These are phyloP conservation scores for Diplodia intermedia DNA, from an alignment of 2,329 filamentous ascomycete species.

Conservation along the genomic window DNA sequence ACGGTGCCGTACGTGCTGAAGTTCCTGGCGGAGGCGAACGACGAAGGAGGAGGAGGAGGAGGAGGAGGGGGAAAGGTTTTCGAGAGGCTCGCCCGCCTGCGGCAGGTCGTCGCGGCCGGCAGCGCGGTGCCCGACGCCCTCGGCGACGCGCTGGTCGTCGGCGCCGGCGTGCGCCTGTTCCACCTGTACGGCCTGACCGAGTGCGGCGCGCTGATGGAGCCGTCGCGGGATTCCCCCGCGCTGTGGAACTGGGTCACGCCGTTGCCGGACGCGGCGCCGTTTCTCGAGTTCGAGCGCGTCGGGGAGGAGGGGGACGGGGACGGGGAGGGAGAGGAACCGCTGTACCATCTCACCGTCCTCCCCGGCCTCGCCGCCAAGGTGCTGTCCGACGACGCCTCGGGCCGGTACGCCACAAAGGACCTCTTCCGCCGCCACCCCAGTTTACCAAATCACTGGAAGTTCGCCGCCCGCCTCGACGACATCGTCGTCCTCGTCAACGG, in stretches of 20 bases:
- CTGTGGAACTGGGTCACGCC: constrained; percentile 66
- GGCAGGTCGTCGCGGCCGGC: constrained; percentile 65
- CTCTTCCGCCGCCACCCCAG: constrained; percentile 11
- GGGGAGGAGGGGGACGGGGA: background rate
- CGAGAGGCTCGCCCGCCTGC: constrained; percentile 53
- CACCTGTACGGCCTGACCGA: constrained; percentile 61
- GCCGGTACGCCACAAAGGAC: constrained; percentile 55
- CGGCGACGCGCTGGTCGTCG: constrained; percentile 55
- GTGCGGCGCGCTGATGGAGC: constrained; percentile 68
- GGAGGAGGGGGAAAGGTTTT: constrained; percentile 38
- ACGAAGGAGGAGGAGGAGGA: constrained; percentile 51
- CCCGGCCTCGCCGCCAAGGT: constrained; percentile 42
- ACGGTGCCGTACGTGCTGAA: constrained; percentile 72
- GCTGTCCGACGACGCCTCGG: constrained; percentile 48
- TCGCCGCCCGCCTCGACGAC: background rate
- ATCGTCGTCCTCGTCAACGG: constrained; percentile 26
- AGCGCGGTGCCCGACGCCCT: constrained; percentile 66
- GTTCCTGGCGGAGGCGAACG: constrained; percentile 64
- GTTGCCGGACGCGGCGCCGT: constrained; percentile 50
- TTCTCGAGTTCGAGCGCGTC: constrained; percentile 6
- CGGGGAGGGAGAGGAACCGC: background rate
- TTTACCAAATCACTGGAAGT: constrained; percentile 9
- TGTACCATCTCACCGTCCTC: constrained; percentile 36
- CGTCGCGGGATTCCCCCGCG: constrained; percentile 53
- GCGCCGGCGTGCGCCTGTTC: constrained; percentile 52